Conservation (phyloP, 208 protist species). For the Kentomonas sorsogonicus region DNA sequence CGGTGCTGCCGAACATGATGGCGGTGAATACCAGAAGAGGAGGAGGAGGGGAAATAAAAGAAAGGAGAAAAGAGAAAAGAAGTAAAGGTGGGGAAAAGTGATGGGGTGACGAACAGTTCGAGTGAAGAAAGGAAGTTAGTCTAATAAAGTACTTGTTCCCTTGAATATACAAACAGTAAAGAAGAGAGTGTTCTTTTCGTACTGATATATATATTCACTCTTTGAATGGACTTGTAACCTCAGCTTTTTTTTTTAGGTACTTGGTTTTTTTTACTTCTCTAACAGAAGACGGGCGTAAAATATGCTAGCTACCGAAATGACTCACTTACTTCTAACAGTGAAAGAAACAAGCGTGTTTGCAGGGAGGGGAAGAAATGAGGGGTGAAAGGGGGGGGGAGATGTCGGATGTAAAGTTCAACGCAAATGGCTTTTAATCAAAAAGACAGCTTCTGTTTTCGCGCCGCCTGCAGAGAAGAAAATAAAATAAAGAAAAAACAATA, state of each 20-base stretch:
- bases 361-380: no score
- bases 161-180: background rate
- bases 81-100: background rate
- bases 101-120: no score
- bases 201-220: background rate
- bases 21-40: background rate
- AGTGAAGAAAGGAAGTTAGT: no score
- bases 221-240: background rate
- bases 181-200: slow-evolving; percentile 4
- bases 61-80: slow-evolving; percentile 1
- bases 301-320: no score
- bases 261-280: background rate
- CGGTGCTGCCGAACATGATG: slow-evolving; percentile 36
- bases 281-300: no score
- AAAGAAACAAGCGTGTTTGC: no score
- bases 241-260: background rate
- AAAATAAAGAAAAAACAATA: background rate
- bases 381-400: background rate
- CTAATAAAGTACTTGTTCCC: background rate
- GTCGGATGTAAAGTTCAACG: no score
- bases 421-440: no score
- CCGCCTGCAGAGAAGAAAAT: no score
- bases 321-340: no score
- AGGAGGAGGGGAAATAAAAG: slow-evolving; percentile 7
- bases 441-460: no score